Base-by-base conservation (phyloP, 257 asterid genomes). In the Forsythia viridissima region DNA sequence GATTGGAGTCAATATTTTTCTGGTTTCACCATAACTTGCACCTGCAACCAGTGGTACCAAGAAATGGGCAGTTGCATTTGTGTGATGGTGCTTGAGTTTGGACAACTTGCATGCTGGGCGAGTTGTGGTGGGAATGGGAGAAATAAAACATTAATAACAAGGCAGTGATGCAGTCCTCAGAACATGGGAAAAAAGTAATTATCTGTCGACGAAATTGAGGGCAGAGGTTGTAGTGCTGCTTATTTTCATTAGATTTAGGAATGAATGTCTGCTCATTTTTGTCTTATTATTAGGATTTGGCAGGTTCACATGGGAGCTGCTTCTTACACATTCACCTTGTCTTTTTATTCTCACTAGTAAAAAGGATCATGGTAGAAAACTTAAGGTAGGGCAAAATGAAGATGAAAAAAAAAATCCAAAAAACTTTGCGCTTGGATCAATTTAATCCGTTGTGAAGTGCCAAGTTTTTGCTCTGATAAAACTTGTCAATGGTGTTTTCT, bases 241-340 rank as follows among this genome's bases (percentile, higher is more conserved):
- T 52, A 67, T 77, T 79, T 72, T 13, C 38, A 6, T 61, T 61
- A 61, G 39, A 61, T 30, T 57, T 15, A 48, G 74, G 42, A 74
- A 36, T 44, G 43, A 36, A 51, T 82, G 74, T 74, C 85, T 42
- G 18, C 21, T 59, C 68, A 24, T 34, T 13, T 41, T 36, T 11
- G 73, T 42, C 38, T 24, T 34, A 39, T 82, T 55, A 38, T 51
- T 78, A 51, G 65, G 48, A 21, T 41, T 69, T 40, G 78, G 74
- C 84, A 80, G 81, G 48, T 11, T 79, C 86, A 82, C 88, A 44
- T 85, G 86, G 79, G 72, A 66, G 76, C 79, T 79, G 80, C 40
- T 43, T 41, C 76, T 73, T 34, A 13, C 77, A 79, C 81, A 71
- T 82, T 80, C 38, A 21, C 65, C 36, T 71, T 59, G 44, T 21